Percentiles rank a stretch among this genome's conserved stretches.
Evolutionary conservation across 2,329 filamentous ascomycete species (phyloP).

Genomic region (Xylariaceae sp.): DNA sequence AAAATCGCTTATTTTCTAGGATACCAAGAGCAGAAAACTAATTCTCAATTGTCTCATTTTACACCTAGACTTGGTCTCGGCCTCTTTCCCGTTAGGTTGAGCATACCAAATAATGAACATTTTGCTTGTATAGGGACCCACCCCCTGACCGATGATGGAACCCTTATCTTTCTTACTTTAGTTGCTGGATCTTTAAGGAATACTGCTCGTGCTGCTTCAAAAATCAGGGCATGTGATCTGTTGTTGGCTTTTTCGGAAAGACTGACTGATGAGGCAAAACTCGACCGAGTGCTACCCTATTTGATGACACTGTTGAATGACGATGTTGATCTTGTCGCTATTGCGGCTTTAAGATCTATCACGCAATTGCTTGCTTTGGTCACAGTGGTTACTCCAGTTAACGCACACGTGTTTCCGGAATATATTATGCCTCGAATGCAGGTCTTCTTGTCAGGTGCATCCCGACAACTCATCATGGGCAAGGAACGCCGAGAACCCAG

Average conservation of each 20-base stretch:
- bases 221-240: slow-evolving; percentile 87
- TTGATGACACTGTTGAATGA: slow-evolving; percentile 83
- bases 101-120: slow-evolving; percentile 84
- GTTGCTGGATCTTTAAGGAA: slow-evolving; percentile 89
- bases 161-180: slow-evolving; percentile 87
- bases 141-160: slow-evolving; percentile 80
- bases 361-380: slow-evolving; percentile 89
- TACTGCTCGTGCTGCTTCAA: slow-evolving; percentile 85
- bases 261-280: slow-evolving; percentile 91
- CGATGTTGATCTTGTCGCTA: slow-evolving; percentile 80
- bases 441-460: slow-evolving; percentile 53
- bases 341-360: slow-evolving; percentile 83
- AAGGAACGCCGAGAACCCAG: slow-evolving; percentile 58
- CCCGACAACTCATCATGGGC: slow-evolving; percentile 42
- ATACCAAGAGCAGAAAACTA: slow-evolving; percentile 61
- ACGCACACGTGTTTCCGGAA: slow-evolving; percentile 71
- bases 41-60: slow-evolving; percentile 40
- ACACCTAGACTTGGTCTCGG: slow-evolving; percentile 59
- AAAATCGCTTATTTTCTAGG: slow-evolving; percentile 96
- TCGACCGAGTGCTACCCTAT: slow-evolving; percentile 92
- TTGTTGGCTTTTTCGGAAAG: slow-evolving; percentile 89
- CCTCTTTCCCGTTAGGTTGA: slow-evolving; percentile 81
- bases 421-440: slow-evolving; percentile 71
- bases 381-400: slow-evolving; percentile 80
- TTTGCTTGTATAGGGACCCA: slow-evolving; percentile 65